phyloP scores from a whole-genome alignment of 805 yeast genomes.

The Nakazawaea ernobii region DNA sequence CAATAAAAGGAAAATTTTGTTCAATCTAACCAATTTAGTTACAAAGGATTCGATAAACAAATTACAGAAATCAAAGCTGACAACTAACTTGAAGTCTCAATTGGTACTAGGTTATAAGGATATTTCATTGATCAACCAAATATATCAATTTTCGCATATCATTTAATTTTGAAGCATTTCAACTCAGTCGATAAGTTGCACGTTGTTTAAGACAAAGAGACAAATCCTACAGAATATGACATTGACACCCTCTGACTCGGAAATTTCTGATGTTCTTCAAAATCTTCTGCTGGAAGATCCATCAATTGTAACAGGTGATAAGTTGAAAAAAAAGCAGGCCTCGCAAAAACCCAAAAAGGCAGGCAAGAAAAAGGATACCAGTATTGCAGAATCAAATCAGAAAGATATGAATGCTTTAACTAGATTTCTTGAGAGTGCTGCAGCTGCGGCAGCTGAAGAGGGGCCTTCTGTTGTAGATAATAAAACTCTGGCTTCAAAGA shows the following conservation, averaged over 20 bases:
- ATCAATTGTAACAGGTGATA: slow-evolving; percentile 4
- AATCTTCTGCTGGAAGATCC: slow-evolving; percentile 7
- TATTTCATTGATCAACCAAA: no score
- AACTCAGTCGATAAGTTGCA: no score
- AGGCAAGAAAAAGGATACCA: slow-evolving; percentile 1
- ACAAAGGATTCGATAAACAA: no score
- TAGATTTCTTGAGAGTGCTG: slow-evolving; percentile 25
- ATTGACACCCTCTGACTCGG: neutral
- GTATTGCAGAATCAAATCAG: slow-evolving; percentile 4
- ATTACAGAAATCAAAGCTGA: no score
- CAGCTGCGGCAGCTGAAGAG: slow-evolving; percentile 25
- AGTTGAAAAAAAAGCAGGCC: neutral
- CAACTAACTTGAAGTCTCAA: no score
- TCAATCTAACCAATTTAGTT: neutral
- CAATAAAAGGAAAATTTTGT: neutral
- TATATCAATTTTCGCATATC: no score
- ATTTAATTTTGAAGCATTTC: no score
- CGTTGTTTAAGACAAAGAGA: no score
- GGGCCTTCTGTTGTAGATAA: slow-evolving; percentile 2
- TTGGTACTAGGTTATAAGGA: no score
- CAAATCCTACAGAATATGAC: neutral
- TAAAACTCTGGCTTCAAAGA: neutral
- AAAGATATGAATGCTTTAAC: slow-evolving; percentile 16
- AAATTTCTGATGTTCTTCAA: neutral
- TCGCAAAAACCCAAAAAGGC: neutral